Percentiles rank a stretch among this genome's conserved stretches.
Evolutionary conservation across 2,329 filamentous ascomycete species (phyloP).

Genomic region (Verticillium tricorpus): DNA sequence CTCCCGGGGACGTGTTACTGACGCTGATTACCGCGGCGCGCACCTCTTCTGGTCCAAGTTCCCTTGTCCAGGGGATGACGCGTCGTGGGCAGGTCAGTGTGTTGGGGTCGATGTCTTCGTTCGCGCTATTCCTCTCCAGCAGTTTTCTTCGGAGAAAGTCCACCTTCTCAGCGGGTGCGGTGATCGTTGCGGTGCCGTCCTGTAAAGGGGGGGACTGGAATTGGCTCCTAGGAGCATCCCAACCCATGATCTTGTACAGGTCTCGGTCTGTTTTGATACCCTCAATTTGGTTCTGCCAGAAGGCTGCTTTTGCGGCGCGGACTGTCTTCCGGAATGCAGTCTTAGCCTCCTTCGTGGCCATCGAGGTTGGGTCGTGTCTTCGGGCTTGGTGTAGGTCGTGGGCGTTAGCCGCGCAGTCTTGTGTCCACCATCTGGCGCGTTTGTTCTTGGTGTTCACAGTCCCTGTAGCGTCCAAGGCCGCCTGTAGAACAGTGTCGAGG

Average conservation of each 20-base stretch:
- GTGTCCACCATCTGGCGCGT: neutral
- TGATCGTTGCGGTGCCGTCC: neutral
- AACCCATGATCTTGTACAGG: neutral
- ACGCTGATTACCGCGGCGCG: constrained; percentile 10
- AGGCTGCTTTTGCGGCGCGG: neutral
- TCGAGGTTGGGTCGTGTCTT: neutral
- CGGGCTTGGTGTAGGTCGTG: neutral
- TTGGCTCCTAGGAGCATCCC: neutral
- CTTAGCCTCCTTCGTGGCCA: neutral
- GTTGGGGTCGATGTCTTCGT: neutral
- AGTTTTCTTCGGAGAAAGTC: neutral
- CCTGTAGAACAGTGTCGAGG: neutral
- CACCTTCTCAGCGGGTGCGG: neutral
- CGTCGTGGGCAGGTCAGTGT: neutral
- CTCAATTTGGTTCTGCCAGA: neutral
- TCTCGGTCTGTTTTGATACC: neutral
- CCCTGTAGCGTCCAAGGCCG: neutral
- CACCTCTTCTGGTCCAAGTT: constrained; percentile 13
- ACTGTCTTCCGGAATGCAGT: neutral
- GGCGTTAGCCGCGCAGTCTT: neutral
- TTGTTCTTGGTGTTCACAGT: neutral
- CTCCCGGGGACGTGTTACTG: constrained; percentile 15
- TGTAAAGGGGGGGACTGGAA: neutral
- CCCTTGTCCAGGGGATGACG: constrained; percentile 9
- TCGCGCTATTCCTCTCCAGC: neutral